phyloP scores from a whole-genome alignment of 2,329 filamentous ascomycete genomes.

The Fusarium sp. region DNA sequence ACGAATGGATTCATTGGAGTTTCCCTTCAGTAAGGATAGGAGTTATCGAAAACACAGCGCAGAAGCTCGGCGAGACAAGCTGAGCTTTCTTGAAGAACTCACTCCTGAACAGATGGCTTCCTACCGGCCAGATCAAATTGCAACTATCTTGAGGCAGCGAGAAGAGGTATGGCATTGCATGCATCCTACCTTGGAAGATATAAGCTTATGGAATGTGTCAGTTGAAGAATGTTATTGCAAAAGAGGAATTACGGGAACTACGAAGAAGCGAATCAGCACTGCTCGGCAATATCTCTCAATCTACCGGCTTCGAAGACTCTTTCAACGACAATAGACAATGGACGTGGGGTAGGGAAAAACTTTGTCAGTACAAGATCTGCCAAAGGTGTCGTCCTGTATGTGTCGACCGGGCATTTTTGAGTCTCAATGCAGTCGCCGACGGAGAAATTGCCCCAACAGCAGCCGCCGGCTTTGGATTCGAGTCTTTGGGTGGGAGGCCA shows the following conservation, averaged over 20 bases:
- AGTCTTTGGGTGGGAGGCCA: constrained; percentile 59
- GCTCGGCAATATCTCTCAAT: constrained; percentile 31
- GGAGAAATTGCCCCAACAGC: constrained; percentile 65
- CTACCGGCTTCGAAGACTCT: constrained; percentile 32
- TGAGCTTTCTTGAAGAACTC: constrained; percentile 62
- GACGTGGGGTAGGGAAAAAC: constrained; percentile 54
- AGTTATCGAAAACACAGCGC: constrained; percentile 56
- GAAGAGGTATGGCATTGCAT: constrained; percentile 57
- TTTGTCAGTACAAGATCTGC: constrained; percentile 67
- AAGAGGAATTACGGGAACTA: constrained; percentile 45
- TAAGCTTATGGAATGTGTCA: constrained; percentile 3
- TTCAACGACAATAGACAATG: constrained; percentile 52
- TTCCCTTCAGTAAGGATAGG: constrained; percentile 51
- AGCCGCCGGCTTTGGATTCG: constrained; percentile 67
- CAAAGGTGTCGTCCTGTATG: constrained; percentile 61
- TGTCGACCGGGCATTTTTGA: constrained; percentile 62
- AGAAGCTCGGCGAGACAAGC: constrained; percentile 57
- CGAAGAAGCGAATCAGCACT: constrained; percentile 44
- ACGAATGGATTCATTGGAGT: constrained; percentile 55
- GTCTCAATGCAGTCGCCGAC: constrained; percentile 63
- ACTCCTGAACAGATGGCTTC: constrained; percentile 56
- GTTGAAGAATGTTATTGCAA: constrained; percentile 50
- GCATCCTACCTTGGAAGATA: too few species aligned
- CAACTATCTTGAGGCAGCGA: constrained; percentile 63
- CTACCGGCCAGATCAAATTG: constrained; percentile 64